phyloP scores from a whole-genome alignment of 176 grass and related monocot genomes.

The Zizania latifolia region DNA sequence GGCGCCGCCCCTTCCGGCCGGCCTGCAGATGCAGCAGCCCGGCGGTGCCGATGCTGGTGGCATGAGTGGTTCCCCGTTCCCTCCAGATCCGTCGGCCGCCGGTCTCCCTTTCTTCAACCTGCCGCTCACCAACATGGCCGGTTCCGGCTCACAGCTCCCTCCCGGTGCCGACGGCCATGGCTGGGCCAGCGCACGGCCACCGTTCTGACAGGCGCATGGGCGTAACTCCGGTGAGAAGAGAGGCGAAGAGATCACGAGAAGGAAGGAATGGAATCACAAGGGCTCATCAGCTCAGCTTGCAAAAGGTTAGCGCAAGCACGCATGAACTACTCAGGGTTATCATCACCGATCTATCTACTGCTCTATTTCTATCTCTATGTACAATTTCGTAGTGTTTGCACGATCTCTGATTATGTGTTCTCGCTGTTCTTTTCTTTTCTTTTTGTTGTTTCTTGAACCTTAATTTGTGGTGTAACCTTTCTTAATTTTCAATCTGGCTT shows the following conservation, averaged over 20 bases:
- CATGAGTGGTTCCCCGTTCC: constrained; percentile 43
- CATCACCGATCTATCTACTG: constrained; percentile 31
- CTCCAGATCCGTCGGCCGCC: constrained; percentile 63
- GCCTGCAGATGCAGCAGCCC: constrained; percentile 63
- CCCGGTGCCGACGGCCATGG: constrained; percentile 62
- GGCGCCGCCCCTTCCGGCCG: constrained; percentile 14
- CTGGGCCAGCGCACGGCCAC: constrained; percentile 42
- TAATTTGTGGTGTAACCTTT: constrained; percentile 42
- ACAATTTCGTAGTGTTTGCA: constrained; percentile 52
- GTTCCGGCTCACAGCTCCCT: constrained; percentile 45
- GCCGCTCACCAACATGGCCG: constrained; percentile 67
- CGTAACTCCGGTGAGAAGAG: constrained; percentile 14
- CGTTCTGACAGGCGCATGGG: constrained; percentile 47
- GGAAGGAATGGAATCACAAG: constrained; percentile 28
- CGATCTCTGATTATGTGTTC: constrained; percentile 40
- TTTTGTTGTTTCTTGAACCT: constrained; percentile 33
- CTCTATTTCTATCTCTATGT: constrained; percentile 49
- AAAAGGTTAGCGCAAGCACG: constrained; percentile 73
- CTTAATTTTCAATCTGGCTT: constrained; percentile 38
- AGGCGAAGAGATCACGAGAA: constrained; percentile 36
- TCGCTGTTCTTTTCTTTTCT: background rate
- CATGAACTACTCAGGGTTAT: constrained; percentile 24
- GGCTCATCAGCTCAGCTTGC: constrained; percentile 23
- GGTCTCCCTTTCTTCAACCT: constrained; percentile 87
- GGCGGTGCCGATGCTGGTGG: constrained; percentile 38